These are phyloP conservation scores for Actinomucor elegans DNA, from an alignment of 371 early-diverging fungal genomes.

Conservation along the genomic window DNA sequence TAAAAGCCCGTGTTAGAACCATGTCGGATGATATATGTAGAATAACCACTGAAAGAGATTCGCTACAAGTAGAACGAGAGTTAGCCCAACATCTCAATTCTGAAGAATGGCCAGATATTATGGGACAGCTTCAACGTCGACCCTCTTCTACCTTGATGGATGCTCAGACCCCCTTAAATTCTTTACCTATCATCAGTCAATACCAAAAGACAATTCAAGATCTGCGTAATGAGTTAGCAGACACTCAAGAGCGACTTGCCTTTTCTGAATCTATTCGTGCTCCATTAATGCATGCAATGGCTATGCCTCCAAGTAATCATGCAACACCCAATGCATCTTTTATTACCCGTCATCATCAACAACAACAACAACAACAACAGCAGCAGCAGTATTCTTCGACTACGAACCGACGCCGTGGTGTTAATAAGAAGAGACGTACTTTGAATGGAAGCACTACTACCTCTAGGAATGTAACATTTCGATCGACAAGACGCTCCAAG, in stretches of 20 bases:
- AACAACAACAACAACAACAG: not conserved
- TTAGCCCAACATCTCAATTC: slow-evolving; percentile 20
- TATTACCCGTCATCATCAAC: slow-evolving; percentile 4
- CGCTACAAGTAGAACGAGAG: slow-evolving; percentile 52
- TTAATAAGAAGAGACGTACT: slow-evolving; percentile 20
- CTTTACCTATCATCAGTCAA: slow-evolving; percentile 44
- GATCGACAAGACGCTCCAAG: slow-evolving; percentile 21
- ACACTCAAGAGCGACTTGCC: slow-evolving; percentile 28
- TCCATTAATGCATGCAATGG: slow-evolving; percentile 35
- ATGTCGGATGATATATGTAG: slow-evolving; percentile 49
- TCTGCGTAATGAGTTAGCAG: slow-evolving; percentile 38
- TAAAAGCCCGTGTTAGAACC: slow-evolving; percentile 47
- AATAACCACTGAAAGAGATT: slow-evolving; percentile 56
- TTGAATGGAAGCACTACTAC: slow-evolving; percentile 23
- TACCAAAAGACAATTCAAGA: slow-evolving; percentile 52
- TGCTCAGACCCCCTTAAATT: not conserved
- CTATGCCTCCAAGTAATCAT: slow-evolving; percentile 11
- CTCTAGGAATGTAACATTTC: slow-evolving; percentile 26
- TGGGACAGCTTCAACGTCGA: slow-evolving; percentile 5
- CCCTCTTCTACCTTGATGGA: slow-evolving; percentile 1
- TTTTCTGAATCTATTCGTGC: slow-evolving; percentile 31
- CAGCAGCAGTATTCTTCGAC: slow-evolving; percentile 15
- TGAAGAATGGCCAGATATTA: slow-evolving; percentile 15
- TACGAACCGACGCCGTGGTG: not conserved
- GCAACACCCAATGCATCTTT: slow-evolving; percentile 10